Conservation (phyloP, 2,329 filamentous ascomycete species). For the Didymella arachidicola region DNA sequence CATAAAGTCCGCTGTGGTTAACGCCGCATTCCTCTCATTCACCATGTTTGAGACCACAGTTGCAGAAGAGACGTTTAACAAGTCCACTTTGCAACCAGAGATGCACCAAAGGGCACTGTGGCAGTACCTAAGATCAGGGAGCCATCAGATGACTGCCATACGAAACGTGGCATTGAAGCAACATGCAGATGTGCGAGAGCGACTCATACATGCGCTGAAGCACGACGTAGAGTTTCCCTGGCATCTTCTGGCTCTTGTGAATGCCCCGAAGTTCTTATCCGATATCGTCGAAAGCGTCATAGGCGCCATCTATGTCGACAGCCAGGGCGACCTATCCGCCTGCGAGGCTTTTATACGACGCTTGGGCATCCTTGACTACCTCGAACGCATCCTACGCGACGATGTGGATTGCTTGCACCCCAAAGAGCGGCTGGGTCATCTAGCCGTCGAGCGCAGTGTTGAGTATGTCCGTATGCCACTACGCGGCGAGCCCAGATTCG, state of each 20-base stretch:
- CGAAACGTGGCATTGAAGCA: constrained; percentile 57
- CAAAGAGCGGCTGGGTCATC: constrained; percentile 72
- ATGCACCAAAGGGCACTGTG: constrained; percentile 61
- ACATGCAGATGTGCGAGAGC: constrained; percentile 59
- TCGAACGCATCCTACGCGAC: constrained; percentile 66
- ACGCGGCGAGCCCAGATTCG: constrained; percentile 1
- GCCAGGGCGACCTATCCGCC: constrained; percentile 26
- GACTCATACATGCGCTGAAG: constrained; percentile 61
- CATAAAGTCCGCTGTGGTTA: constrained; percentile 78
- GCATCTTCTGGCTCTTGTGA: constrained; percentile 70
- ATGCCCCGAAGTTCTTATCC: constrained; percentile 37
- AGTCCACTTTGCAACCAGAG: constrained; percentile 42
- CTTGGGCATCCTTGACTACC: constrained; percentile 70
- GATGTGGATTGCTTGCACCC: constrained; percentile 64
- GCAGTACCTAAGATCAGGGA: constrained; percentile 72
- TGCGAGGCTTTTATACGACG: constrained; percentile 69
- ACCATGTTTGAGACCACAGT: constrained; percentile 68
- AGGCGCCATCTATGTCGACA: constrained; percentile 86
- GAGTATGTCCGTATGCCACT: constrained; percentile 57
- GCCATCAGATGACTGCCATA: constrained; percentile 56
- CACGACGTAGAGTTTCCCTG: constrained; percentile 73
- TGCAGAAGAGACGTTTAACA: constrained; percentile 45
- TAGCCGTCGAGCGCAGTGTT: constrained; percentile 63
- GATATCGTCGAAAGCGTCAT: constrained; percentile 77
- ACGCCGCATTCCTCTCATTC: constrained; percentile 81